Base-by-base conservation (phyloP, 805 yeast species). In the Kodamaea lidongshanica region DNA sequence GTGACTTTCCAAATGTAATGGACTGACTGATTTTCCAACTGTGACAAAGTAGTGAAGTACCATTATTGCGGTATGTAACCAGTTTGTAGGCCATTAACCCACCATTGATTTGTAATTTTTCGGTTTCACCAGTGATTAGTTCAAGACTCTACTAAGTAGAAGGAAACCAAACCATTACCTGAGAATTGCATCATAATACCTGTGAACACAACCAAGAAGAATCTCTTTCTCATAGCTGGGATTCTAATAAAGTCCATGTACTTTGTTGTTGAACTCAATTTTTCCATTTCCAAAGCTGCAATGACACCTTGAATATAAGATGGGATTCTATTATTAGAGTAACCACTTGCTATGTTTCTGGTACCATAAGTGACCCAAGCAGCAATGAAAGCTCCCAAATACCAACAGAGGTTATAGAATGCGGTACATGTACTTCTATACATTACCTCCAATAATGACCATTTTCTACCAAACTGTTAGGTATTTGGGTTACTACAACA, bases 281-380 rank as follows among this genome's bases (percentile, higher is more conserved):
- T 58, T 47, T 68, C 74, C 40, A 55, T 45, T 45, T 64, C 67
- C 33, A 30, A 63, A 32, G 46, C 40, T 21, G 44, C 44, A 3
- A 38, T 3, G 7, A 58, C 13, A 23, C 67, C 72, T 50, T 74
- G 80, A 23, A 74, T 35, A 28, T 60, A 60, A 8, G 74, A 59
- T 22, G 80, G 79, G 32, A 73, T 55, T 52, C 74, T 68, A n/a
- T n/a, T n/a, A 78, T 79, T 73, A 16, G 65, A 54, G 61, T 65
- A 63, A 21, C 54, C 45, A 25, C 25, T 40, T 6, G 25, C 33
- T 11, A 58, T 37, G 13, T 44, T 38, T 30, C 59, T 50, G 12
- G 72, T 57, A 44, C 75, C 77, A 39, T 56, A 70, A 3, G 73
- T 58, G 29, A 64, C 61, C 70, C 73, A 66, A 16, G 73, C 70